Evolutionary conservation across 2,329 filamentous ascomycete species (phyloP), one percentile per base, ranked within the genome.

Genomic region (Neofusicoccum kwambonambiense): DNA sequence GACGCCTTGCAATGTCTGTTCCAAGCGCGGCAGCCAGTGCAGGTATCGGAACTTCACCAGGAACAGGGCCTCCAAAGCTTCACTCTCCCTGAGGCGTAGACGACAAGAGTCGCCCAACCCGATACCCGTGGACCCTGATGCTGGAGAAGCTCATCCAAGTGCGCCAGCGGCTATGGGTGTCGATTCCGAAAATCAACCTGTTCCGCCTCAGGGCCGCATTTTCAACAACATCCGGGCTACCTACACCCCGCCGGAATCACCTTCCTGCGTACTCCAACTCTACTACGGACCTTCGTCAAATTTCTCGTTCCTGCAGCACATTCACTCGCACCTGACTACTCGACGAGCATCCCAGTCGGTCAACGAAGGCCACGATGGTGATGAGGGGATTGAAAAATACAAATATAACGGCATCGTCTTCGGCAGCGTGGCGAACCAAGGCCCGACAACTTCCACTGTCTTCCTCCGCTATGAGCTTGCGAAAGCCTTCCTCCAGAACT

Each of bases 171-270:
- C n/a, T 1, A 27, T 13, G 6, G 17, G 17, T 35, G 49, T 11
- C 7, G 49, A 22, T 3, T 22, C 22, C 22, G 22, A 7, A 11
- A 27, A 3, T 17, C 12, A 34, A 9, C 15, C 22, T 7, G 8
- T 41, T 7, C 15, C 17, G 3, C 42, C 35, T 13, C 56, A 11
- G 11, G n/a, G 15, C 4, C 42, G 42, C 31, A 64, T 64, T 31
- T 62, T 62, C 62, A 57, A 57, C 51, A 64, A 51, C 34, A 27
- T 64, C 31, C 51, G 52, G 11, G 62, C 62, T 12, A 64, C 62
- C 4, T 54, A 58, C 31, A 15, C 61, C 15, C 19, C 47, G 1
- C 37, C 37, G 5, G 50, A 57, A 31, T 49, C 51, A 39, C 62
- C 62, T 9, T 47, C 42, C 3, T 54, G 22, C 61, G 6, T 64